Base-by-base conservation (phyloP, 768 basidiomycete species). In the Boletellus emodensis region DNA sequence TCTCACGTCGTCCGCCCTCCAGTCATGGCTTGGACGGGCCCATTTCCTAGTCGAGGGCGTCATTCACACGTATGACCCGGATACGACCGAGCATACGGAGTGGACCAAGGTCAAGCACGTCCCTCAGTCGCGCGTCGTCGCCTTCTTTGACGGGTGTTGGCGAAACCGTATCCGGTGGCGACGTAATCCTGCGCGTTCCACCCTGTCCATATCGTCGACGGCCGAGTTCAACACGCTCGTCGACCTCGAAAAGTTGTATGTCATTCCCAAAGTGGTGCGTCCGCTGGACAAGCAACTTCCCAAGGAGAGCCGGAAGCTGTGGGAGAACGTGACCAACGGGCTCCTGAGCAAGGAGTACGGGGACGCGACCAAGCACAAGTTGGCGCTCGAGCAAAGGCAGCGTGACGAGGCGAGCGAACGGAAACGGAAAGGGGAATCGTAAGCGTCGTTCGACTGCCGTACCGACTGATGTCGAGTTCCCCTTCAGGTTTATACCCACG, bases 31-130 rank as follows among this genome's bases (percentile, higher is more conserved):
- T 40, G 92, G 94, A 46, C 83, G 77, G 53, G 85, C 94, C 5
- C 87, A 88, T 55, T 95, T 87, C 75, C 71, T 86, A 39, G 54
- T 90, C 6, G 94, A 94, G 62, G 96, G 95, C 40, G 84, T 97
- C 44, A 83, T 99, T 45, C 92, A 95, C 72, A 81, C 81, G 22
- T 89, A 90, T 43, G 74, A 79, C 38, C 82, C 85, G 18, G 82
- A 77, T 46, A 79, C 83, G 43, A 76, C 73, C 6, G 73, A 80
- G 52, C 79, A 83, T 59, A 73, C 81, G 55, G 83, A 83, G 55
- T 91, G 89, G 87, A 86, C 83, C 35, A 85, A 83, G 63, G 81
- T 93, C 58, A 97, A 90, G 71, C 89, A 97, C 55, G 93, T 99
- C 11, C 94, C 95, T 4, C 72, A 77, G 40, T 78, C 83, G 26